Evolutionary conservation across 306 rosid genomes (phyloP).

Genomic region (Glycine tomentella): DNA sequence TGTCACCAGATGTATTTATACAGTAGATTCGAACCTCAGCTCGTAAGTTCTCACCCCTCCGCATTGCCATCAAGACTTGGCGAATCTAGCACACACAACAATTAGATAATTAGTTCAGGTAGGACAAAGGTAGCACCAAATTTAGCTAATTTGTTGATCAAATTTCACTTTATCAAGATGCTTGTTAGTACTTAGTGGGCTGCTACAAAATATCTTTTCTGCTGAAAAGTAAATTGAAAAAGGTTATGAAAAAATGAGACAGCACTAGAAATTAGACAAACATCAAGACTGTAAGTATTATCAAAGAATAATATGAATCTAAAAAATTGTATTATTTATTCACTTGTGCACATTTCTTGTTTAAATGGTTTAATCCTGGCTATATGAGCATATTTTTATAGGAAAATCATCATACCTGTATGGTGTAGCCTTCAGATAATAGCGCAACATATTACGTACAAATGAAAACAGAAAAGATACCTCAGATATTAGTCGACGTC

Average conservation of each 20-base stretch:
- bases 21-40: slow-evolving; percentile 70
- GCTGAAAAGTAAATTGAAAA: slow-evolving; percentile 31
- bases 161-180: slow-evolving; percentile 18
- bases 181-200: slow-evolving; percentile 11
- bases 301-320: slow-evolving; percentile 24
- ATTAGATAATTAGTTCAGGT: slow-evolving; percentile 41
- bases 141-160: slow-evolving; percentile 25
- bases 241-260: slow-evolving; percentile 35
- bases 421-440: slow-evolving; percentile 34
- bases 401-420: slow-evolving; percentile 30
- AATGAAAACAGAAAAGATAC: slow-evolving; percentile 51
- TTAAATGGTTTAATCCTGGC: slow-evolving; percentile 22
- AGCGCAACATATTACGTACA: slow-evolving; percentile 21
- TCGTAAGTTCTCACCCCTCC: slow-evolving; percentile 86
- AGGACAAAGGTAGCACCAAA: slow-evolving; percentile 36
- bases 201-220: slow-evolving; percentile 12
- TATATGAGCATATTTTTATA: slow-evolving; percentile 17
- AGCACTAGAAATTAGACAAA: slow-evolving; percentile 42
- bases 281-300: slow-evolving; percentile 29
- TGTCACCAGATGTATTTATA: slow-evolving; percentile 20
- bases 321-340: not conserved
- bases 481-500: slow-evolving; percentile 85
- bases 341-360: not conserved
- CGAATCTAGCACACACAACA: slow-evolving; percentile 73
- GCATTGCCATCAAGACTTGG: slow-evolving; percentile 89